Base-by-base conservation (phyloP, 805 yeast genomes). In the Pichia rugopelliculosa region DNA sequence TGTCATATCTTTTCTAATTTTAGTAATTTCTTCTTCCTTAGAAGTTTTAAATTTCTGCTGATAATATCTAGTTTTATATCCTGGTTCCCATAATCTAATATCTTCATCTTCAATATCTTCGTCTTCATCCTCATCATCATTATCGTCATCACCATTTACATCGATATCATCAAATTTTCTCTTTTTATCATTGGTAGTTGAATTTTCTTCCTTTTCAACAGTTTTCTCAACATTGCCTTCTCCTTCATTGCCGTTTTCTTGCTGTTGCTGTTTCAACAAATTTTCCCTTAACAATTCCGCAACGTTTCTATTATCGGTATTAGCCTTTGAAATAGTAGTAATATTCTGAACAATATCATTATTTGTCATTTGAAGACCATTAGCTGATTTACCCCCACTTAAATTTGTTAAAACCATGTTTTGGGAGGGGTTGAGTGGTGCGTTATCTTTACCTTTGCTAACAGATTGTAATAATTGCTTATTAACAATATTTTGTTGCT, bases 61-160 rank as follows among this genome's bases (percentile, higher is more conserved):
- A 60, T 93, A 93, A 64, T 93, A 93, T 43, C 99, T 72, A 46
- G 76, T 79, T 44, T 77, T 77, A 65, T 87, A 93, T 0, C 99
- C 99, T 0, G 93, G 83, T 62, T 88, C 95, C 80, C 87, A 84
- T 53, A 87, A 66, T 55, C 80, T 67, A 18, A 47, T 23, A 8
- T 44, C 47, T 22, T 47, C 47, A 36, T 36, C 36, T 8, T 44
- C 45, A 40, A 43, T n/a, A 39, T 47, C 50, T 5, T 47, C 42
- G 34, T 36, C 50, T 10, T 36, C n/a, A 82, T 8, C 46, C 11
- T 36, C 42, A 42, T 58, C 63, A 1, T 60, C 59, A 22, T 58
- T 63, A 1, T 60, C 59, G 20, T 45, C 39, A 6, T 53, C 38
- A 18, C 44, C 79, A 45, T 57, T 63, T 1, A 59, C 60, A 26